Evolutionary conservation across 371 early-diverging fungal species (phyloP).

Genomic region (Rhizopus stolonifer): DNA sequence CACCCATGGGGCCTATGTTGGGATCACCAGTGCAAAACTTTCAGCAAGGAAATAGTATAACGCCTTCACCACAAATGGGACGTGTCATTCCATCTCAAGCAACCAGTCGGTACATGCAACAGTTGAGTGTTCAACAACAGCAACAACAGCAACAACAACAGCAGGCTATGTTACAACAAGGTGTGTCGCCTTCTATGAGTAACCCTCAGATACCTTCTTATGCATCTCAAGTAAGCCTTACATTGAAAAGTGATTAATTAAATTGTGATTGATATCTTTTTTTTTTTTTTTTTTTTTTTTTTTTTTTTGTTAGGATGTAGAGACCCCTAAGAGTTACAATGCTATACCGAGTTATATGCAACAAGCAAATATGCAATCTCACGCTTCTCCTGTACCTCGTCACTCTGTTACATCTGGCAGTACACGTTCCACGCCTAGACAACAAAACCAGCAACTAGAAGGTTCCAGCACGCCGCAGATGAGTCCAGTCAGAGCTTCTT

Average conservation of each 20-base stretch:
- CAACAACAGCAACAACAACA: slow-evolving; percentile 28
- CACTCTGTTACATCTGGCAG: slow-evolving; percentile 38
- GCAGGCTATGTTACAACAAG: slow-evolving; percentile 13
- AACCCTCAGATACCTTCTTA: slow-evolving; percentile 23
- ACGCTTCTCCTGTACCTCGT: slow-evolving; percentile 31
- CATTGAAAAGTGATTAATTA: too few species aligned
- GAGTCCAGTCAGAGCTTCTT: slow-evolving; percentile 5
- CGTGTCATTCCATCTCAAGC: slow-evolving; percentile 45
- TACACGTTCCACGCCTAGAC: slow-evolving; percentile 36
- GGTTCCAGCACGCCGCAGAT: slow-evolving; percentile 10
- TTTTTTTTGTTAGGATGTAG: slow-evolving; percentile 5
- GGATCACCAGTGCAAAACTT: slow-evolving; percentile 33
- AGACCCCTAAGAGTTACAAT: slow-evolving; percentile 12
- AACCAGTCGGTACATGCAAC: slow-evolving; percentile 35
- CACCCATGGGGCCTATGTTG: slow-evolving; percentile 31
- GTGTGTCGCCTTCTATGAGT: slow-evolving; percentile 22
- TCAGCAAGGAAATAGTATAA: slow-evolving; percentile 25
- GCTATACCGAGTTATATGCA: slow-evolving; percentile 23
- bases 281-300: not conserved
- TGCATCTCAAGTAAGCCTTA: slow-evolving; percentile 18
- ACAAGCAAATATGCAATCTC: slow-evolving; percentile 31
- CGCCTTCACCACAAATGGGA: slow-evolving; percentile 32
- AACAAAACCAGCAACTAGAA: slow-evolving; percentile 34
- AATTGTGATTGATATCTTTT: too few species aligned
- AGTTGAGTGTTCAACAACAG: slow-evolving; percentile 18